phyloP scores from a whole-genome alignment of 768 basidiomycete genomes.

The Suillus variegatus region DNA sequence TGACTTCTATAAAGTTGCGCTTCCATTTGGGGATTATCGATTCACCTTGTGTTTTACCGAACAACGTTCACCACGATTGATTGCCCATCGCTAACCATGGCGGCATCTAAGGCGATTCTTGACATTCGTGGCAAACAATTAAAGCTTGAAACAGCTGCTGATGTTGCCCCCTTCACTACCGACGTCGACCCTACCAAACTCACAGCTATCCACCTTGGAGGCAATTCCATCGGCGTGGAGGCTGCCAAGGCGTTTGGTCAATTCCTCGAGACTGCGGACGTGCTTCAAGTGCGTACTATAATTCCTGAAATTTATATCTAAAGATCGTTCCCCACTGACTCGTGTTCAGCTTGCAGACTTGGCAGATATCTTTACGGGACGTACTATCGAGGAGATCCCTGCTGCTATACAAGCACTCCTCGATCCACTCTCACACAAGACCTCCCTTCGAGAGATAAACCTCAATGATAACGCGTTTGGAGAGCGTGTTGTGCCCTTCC shows the following conservation, averaged over 20 bases:
- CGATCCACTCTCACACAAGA: conserved; percentile 78
- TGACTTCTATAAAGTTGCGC: conserved; percentile 14
- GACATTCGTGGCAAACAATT: conserved; percentile 42
- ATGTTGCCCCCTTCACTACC: conserved; percentile 73
- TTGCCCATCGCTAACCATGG: conserved; percentile 18
- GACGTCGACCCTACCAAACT: conserved; percentile 64
- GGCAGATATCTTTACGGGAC: conserved; percentile 97
- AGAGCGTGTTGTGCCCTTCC: conserved; percentile 90
- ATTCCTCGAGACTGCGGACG: conserved; percentile 66
- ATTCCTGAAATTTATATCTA: neutral
- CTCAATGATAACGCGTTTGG: conserved; percentile 97
- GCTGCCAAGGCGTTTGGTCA: conserved; percentile 84
- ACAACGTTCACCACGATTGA: neutral
- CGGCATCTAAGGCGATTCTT: conserved; percentile 17
- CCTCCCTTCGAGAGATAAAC: conserved; percentile 83
- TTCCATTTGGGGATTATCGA: conserved; percentile 25
- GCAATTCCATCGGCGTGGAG: conserved; percentile 92
- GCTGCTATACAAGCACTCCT: conserved; percentile 86
- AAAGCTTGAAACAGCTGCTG: conserved; percentile 75
- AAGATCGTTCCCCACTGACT: conserved; percentile 7
- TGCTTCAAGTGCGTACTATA: conserved; percentile 63
- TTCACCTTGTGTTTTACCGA: neutral
- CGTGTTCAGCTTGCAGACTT: conserved; percentile 82
- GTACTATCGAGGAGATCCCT: conserved; percentile 94
- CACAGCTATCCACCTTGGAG: conserved; percentile 91